These are phyloP conservation scores for Aspergillus alliaceus DNA, from an alignment of 2,329 filamentous ascomycete genomes.

Conservation along the genomic window DNA sequence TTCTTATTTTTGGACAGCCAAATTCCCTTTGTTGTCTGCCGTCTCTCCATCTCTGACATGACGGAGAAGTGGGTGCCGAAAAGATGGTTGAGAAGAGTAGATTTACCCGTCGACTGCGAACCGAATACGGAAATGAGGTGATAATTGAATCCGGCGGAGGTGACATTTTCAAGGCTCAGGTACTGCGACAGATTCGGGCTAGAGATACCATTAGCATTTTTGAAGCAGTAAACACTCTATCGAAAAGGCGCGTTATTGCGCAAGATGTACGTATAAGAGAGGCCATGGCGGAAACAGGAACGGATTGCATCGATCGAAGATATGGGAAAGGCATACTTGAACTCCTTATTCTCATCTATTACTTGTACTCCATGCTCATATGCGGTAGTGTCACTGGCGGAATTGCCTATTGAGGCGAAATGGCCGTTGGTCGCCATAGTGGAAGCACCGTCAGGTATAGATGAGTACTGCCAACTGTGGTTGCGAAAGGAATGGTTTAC, in stretches of 20 bases:
- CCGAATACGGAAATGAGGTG: conserved; percentile 99
- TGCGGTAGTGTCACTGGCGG: conserved; percentile 34
- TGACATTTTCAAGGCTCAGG: conserved; percentile 74
- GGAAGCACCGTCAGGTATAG: conserved; percentile 5
- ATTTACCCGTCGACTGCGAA: conserved; percentile 97
- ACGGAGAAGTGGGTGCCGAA: conserved; percentile 96
- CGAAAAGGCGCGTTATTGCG: not conserved
- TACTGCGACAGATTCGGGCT: conserved; percentile 80
- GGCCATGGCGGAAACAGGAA: not conserved
- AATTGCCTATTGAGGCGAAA: conserved; percentile 44
- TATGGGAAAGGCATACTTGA: conserved; percentile 72
- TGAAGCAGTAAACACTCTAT: too few relatives aligned
- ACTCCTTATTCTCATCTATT: conserved; percentile 92
- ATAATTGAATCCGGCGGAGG: conserved; percentile 95
- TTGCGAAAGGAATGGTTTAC: not conserved
- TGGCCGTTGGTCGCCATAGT: conserved; percentile 48
- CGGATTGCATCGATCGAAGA: not conserved
- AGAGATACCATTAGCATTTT: conserved; percentile 11
- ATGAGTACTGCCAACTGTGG: not conserved
- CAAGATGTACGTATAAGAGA: not conserved
- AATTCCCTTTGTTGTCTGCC: conserved; percentile 98
- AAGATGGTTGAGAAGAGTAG: conserved; percentile 90
- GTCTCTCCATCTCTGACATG: conserved; percentile 91
- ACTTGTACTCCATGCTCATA: conserved; percentile 97
- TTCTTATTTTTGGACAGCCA: conserved; percentile 98